Evolutionary conservation across 768 basidiomycete species (phyloP), one percentile per base, ranked within the genome.

Genomic region (Russula olivacea): DNA sequence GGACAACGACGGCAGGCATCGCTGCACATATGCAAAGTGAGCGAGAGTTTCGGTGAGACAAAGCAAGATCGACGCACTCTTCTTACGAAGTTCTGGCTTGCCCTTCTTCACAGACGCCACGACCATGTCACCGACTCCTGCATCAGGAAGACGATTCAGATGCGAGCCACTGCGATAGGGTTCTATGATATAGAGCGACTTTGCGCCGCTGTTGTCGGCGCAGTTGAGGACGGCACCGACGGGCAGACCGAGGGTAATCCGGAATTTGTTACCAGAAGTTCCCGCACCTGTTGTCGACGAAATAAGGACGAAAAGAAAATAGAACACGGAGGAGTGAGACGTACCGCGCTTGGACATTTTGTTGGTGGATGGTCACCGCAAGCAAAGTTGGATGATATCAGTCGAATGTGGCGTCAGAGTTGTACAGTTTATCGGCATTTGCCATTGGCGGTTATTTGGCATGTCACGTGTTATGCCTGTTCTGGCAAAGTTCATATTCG

Each of bases 21-120:
- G 96, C 96, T 96, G 68, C 25, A 66, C 4, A 67, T 63, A 64
- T 15, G 25, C 12, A 11, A 28, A 5, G 56, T 15, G 34, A 4
- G 41, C 12, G 25, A 30, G n/a, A 15, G 21, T 28, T 30, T 45
- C n/a, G 19, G 25, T 58, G 23, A 59, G 48, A 45, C 2, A 40
- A 28, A n/a, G 40, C 19, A 59, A 49, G 57, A 10, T 52, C 62
- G 5, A 82, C 93, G 72, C 75, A 96, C 93, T 96, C 83, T 99
- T 99, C 83, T 99, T 99, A 79, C 97, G 87, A 74, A 99, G 78
- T 79, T 99, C 97, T 40, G 97, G 97, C 81, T 99, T 98, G 76
- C 97, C 97, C 84, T 98, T 98, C 86, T 99, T 98, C 72, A 99
- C 97, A 58, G 90, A 93, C 63, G 92, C 93, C 63, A 96, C 90